Evolutionary conservation across 805 yeast species (phyloP), one percentile per base, ranked within the genome.

Genomic region (Teunomyces funiuensis): DNA sequence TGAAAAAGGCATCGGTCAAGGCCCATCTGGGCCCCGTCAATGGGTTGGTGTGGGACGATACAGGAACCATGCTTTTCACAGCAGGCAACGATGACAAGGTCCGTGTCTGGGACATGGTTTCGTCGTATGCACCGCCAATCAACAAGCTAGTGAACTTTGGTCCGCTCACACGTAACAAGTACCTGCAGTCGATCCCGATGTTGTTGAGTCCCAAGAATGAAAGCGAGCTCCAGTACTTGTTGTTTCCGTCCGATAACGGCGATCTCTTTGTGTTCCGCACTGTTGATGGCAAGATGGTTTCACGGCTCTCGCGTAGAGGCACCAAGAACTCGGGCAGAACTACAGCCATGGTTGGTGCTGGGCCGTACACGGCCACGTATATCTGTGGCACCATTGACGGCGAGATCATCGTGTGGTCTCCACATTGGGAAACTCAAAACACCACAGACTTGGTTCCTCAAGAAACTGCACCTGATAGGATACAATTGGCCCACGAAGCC

Each of bases 21-120:
- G 91, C 96, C 0, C 97, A 90, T 53, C 71, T 80, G 54, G 85
- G 82, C 2, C 79, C 83, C 0, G 88, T 88, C 23, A 89, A 89
- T 58, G 95, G 95, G 0, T 53, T 90, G 3, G 63, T 73, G 11
- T 90, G 96, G 93, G 77, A 77, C 44, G 82, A 77, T 7, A 52
- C 61, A 13, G 97, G 97, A 0, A 69, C 72, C 27, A 68, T 74
- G 30, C 54, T 91, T 25, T 64, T 82, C 14, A 78, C 88, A 1
- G 68, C 84, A 0, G 97, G 95, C 0, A 75, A 79, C 39, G 97
- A 90, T 59, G 96, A 89, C 40, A 84, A 80, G 51, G 73, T 88
- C 7, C 65, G 88, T 14, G 79, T 84, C 1, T 90, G 97, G 97
- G 83, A 83, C 50, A 63, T 85, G 61, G 54, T 61, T 9, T 46